Evolutionary conservation across 164 flowering plant genomes (phyloP), one percentile per base, ranked within the genome.

Genomic region (Magnolia kwangsiensis): DNA sequence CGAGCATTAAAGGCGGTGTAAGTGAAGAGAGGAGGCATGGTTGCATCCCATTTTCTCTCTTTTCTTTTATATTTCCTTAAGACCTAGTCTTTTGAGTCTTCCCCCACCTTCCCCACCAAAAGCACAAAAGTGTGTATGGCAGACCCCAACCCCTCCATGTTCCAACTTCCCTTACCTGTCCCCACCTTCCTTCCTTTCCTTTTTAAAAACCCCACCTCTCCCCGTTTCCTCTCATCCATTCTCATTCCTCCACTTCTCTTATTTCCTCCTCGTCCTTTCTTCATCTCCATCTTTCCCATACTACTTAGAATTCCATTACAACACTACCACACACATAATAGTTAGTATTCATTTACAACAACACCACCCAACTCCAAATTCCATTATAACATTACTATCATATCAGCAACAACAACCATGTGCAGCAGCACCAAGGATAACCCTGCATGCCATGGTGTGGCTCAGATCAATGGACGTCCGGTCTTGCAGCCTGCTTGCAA

Each of bases 401-500:
- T 67, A 5, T 45, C 4, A 65, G 68, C 29, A 20, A 63, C 13
- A 21, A 20, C 27, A 69, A 83, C n/a, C 61, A 89, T 86, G 91
- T 88, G 89, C 77, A 84, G 89, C 77, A 84, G 81, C 74, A 81
- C 89, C 13, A 83, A 85, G 80, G 73, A 83, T 10, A 87, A 83
- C 76, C 21, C 81, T 18, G 81, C 79, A 6, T 63, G 51, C 31
- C 63, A 79, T 1, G 50, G 80, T 0, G 71, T 80, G 3, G 75
- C 88, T 63, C 81, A 74, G 50, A 87, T 88, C 70, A 84, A 87
- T 66, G 91, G 89, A 49, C 83, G 93, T 1, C 88, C 89, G 0
- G 95, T 89, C 68, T 87, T 90, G 67, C 94, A 91, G 45, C 95
- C 94, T 2, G 88, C 86, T 7, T 84, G 91, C 61, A 88, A 90